Percentiles rank a stretch among this genome's conserved stretches.
Conservation (phyloP, 225 moss, liverwort and hornwort genomes). For the Marchantia polymorpha region DNA sequence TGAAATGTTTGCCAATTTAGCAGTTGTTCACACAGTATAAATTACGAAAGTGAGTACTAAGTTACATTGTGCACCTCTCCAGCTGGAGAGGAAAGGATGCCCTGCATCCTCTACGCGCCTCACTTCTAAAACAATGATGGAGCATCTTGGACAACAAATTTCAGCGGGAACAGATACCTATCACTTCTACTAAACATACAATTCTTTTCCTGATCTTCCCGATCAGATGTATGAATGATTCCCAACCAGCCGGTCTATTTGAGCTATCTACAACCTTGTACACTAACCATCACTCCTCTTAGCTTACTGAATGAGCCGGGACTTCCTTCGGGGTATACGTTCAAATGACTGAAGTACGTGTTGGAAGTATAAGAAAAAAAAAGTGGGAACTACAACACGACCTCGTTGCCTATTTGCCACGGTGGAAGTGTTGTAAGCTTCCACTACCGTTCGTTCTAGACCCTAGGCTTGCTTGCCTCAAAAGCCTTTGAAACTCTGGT, state of each 20-base stretch:
- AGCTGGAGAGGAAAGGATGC: constrained; percentile 11
- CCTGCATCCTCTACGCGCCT: constrained; percentile 17
- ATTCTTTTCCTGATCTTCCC: constrained; percentile 23
- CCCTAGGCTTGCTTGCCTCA: constrained; percentile 93
- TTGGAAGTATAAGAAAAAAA: constrained; percentile 8
- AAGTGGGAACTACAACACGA: constrained; percentile 15
- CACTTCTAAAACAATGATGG: constrained; percentile 23
- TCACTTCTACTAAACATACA: constrained; percentile 29
- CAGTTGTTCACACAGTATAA: constrained; percentile 28
- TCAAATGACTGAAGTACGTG: constrained; percentile 22
- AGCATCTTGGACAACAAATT: constrained; percentile 16
- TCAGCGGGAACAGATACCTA: constrained; percentile 16
- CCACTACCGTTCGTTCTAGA: constrained; percentile 72
- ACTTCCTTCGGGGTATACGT: constrained; percentile 18
- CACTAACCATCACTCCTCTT: constrained; percentile 23
- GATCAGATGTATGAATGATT: constrained; percentile 30
- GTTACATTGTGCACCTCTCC: constrained; percentile 20
- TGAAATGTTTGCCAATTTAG: constrained; percentile 14
- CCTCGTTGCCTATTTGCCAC: constrained; percentile 12
- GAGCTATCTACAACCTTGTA: constrained; percentile 36
- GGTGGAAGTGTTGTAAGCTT: constrained; percentile 31
- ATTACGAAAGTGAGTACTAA: constrained; percentile 16
- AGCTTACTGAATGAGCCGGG: constrained; percentile 26
- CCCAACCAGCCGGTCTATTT: constrained; percentile 21
- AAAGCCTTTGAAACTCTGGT: constrained; percentile 79